phyloP scores from a whole-genome alignment of 164 flowering plant species.

The Umbellularia californica region DNA sequence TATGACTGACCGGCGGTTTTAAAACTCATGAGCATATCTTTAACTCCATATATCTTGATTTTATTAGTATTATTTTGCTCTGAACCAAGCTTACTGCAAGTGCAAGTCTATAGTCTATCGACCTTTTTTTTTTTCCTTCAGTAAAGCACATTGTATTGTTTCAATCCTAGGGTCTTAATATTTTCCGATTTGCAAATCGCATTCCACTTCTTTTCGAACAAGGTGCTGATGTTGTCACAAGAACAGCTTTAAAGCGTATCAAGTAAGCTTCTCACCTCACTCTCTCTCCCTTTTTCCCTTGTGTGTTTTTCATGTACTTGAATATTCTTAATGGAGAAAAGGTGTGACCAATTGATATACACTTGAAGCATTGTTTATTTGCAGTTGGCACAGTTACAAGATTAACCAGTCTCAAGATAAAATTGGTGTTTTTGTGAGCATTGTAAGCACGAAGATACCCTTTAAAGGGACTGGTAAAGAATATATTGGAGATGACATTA shows the following conservation, averaged over 20 bases:
- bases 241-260: slow-evolving; percentile 89
- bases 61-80: no score
- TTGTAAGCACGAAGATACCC: slow-evolving; percentile 97
- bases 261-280: slow-evolving; percentile 40
- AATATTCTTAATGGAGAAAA: not conserved
- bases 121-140: not conserved
- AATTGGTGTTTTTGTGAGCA: slow-evolving; percentile 95
- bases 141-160: not conserved
- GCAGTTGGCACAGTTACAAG: slow-evolving; percentile 93
- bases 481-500: slow-evolving; percentile 97
- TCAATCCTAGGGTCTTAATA: slow-evolving; percentile 74
- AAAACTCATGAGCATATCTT: no score
- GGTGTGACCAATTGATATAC: not conserved
- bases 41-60: no score
- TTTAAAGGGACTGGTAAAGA: slow-evolving; percentile 99
- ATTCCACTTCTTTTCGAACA: slow-evolving; percentile 99
- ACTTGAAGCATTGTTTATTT: slow-evolving; percentile 15
- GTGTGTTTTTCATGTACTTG: not conserved
- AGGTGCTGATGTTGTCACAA: slow-evolving; percentile 99
- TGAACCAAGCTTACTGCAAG: not conserved
- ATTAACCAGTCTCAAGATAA: slow-evolving; percentile 95
- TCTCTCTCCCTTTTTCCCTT: not conserved
- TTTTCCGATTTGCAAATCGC: slow-evolving; percentile 95
- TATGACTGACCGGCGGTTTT: no score
- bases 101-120: not conserved